Base-by-base conservation (phyloP, 345 rosid species). In the Nasturtium officinale region DNA sequence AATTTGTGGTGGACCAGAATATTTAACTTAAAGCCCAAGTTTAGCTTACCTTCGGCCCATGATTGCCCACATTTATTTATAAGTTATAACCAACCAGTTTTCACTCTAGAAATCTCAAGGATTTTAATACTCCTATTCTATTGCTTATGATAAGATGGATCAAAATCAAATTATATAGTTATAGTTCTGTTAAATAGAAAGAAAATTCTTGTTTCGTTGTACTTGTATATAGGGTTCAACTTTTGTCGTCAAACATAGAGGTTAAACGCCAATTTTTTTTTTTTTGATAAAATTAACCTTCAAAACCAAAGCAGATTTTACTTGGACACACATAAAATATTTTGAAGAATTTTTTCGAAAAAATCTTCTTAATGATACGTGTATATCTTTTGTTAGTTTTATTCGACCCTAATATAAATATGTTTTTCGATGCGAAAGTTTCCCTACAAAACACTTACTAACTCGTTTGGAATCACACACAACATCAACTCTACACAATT, bases 41-140 rank as follows among this genome's bases (percentile, higher is more conserved):
- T 20, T 18, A 40, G 45, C 6, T 16, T 38, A 68, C 15, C 43
- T 28, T 43, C 51, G 54, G 64, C 54, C 73, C 72, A 25, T 52
- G 6, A 15, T 12, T 35, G 5, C 50, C 52, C 13, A 17, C 5
- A 3, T 40, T 67, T 67, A 40, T 54, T 26, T 40, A 16, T 26
- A 23, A n/a, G n/a, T n/a, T 23, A 23, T 23, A 23, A 23, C 25
- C n/a, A 37, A 53, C 17, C 26, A 53, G 3, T 12, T 37, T 29
- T 29, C 35, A 26, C 11, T 26, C 11, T 29, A 1, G 5, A 53
- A 15, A 18, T 54, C 16, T 40, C 13, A 4, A 13, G 46, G 46
- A 40, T 40, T 13, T 40, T 40, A 5, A 40, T n/a, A n/a, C n/a
- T n/a, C n/a, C n/a, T 38, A 1, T 38, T 38, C 15, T 38, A 11